phyloP scores from a whole-genome alignment of 495 filamentous ascomycete species.

The Neurospora sp. region DNA sequence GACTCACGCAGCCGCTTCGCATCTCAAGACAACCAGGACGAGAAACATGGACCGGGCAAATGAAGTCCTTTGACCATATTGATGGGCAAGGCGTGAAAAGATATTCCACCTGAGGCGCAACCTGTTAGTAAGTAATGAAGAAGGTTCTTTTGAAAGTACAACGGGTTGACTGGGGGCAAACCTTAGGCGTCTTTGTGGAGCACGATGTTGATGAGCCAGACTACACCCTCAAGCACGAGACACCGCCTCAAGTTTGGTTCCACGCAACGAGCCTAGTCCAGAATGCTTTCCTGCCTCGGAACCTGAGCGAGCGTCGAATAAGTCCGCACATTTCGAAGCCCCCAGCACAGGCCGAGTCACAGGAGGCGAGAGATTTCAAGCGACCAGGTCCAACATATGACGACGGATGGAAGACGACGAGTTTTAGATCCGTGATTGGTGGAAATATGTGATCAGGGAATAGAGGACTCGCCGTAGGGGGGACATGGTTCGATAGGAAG shows the following conservation, averaged over 20 bases:
- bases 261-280: not conserved
- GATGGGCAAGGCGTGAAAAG: not conserved
- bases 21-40: conserved; percentile 31
- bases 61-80: conserved; percentile 18
- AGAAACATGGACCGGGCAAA: conserved; percentile 26
- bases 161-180: not conserved
- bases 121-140: not conserved
- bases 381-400: not conserved
- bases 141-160: not conserved
- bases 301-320: not conserved
- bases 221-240: not conserved
- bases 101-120: not conserved
- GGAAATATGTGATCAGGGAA: not conserved
- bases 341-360: not conserved
- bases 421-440: not conserved
- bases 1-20: conserved; percentile 31
- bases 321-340: not conserved
- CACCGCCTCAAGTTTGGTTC: not conserved
- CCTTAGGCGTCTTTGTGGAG: not conserved
- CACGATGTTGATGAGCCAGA: not conserved
- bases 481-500: not conserved
- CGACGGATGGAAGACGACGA: not conserved
- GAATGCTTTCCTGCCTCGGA: not conserved
- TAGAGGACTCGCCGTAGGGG: not conserved
- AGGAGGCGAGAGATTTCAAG: not conserved